These are phyloP conservation scores for Aspergillus sp. DNA, from an alignment of 2,329 filamentous ascomycete genomes.

Conservation along the genomic window DNA sequence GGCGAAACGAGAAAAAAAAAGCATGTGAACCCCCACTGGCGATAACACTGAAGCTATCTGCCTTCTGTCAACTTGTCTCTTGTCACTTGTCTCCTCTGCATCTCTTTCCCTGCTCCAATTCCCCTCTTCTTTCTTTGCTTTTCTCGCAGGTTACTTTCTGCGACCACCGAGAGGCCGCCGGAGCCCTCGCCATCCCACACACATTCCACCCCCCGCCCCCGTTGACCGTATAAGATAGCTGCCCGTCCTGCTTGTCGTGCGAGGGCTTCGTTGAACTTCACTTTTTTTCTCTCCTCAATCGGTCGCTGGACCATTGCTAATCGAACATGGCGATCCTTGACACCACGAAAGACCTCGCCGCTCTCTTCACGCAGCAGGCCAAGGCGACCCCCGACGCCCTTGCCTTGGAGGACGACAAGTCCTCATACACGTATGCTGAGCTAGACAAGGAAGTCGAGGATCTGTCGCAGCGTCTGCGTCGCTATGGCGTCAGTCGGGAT, in stretches of 20 bases:
- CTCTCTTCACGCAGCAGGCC: conserved; percentile 70
- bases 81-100: neutral
- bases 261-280: neutral
- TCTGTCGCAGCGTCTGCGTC: conserved; percentile 64
- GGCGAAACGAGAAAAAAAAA: neutral
- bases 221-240: neutral
- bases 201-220: neutral
- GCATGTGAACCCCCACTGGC: conserved; percentile 12
- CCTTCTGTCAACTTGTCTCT: neutral
- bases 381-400: conserved; percentile 66
- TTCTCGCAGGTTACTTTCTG: neutral
- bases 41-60: conserved; percentile 3
- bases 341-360: conserved; percentile 68
- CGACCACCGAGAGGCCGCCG: neutral
- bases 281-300: neutral
- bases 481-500: conserved; percentile 70
- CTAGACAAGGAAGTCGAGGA: conserved; percentile 66
- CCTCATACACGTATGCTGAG: conserved; percentile 69
- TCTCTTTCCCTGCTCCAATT: neutral
- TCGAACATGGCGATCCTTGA: conserved; percentile 65
- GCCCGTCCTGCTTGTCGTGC: neutral
- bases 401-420: conserved; percentile 69
- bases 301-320: neutral
- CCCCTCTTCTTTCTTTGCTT: neutral
- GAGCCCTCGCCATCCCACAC: neutral